phyloP scores from a whole-genome alignment of 2,329 filamentous ascomycete genomes.

The Monosporascus ibericus region DNA sequence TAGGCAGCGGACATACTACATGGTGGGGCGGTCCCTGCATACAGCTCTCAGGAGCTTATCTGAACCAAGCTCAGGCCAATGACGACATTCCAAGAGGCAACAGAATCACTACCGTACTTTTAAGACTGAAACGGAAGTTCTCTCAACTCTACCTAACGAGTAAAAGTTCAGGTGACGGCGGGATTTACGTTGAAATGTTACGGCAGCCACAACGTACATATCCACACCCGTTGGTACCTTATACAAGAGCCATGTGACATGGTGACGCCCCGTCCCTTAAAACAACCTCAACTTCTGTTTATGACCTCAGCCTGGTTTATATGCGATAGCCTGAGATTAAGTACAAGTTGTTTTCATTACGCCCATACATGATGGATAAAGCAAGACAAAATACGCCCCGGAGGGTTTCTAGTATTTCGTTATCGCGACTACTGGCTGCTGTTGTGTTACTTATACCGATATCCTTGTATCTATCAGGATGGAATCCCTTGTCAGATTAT shows the following conservation, averaged over 20 bases:
- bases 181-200: background rate
- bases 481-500: background rate
- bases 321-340: background rate
- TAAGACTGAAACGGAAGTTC: too few species aligned
- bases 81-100: background rate
- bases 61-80: background rate
- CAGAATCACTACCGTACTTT: background rate
- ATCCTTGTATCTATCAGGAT: background rate
- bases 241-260: background rate
- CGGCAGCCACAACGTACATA: background rate
- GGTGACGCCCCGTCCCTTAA: background rate
- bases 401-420: background rate
- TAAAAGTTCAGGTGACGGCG: background rate
- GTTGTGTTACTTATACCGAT: background rate
- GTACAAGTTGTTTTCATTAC: background rate
- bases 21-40: background rate
- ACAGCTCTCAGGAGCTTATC: background rate
- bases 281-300: background rate
- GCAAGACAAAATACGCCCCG: background rate
- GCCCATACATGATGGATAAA: background rate
- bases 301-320: too few species aligned
- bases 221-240: background rate
- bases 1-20: too few species aligned
- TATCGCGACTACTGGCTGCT: background rate
- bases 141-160: too few species aligned